Evolutionary conservation across 148 eudicot species (phyloP).

Genomic region (Heliamphora exappendiculata): DNA sequence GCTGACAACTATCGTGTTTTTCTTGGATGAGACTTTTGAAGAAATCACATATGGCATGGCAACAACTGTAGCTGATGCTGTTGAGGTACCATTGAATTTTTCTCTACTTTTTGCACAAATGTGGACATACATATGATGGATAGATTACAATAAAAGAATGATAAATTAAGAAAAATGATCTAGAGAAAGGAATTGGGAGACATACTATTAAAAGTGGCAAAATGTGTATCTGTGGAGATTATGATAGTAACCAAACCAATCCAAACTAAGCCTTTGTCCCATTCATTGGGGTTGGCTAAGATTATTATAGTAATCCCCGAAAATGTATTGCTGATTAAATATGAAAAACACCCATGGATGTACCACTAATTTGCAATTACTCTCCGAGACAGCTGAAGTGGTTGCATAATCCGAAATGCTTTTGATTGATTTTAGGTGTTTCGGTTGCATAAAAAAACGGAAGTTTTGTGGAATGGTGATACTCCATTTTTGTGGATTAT

Average conservation of each 20-base stretch:
- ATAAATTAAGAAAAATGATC: neutral
- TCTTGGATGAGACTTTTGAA: slow-evolving; percentile 98
- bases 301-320: too few relatives aligned
- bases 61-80: slow-evolving; percentile 93
- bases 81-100: slow-evolving; percentile 55
- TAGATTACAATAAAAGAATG: neutral
- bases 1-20: slow-evolving; percentile 91
- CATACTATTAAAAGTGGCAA: neutral
- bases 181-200: neutral
- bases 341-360: neutral
- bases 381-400: neutral
- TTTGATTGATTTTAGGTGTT: too few relatives aligned
- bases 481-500: too few relatives aligned
- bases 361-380: neutral
- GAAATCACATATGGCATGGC: slow-evolving; percentile 95
- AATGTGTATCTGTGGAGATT: neutral
- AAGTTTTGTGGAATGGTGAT: too few relatives aligned
- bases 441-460: too few relatives aligned
- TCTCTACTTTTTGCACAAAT: neutral
- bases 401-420: too few relatives aligned
- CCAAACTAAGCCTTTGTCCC: neutral
- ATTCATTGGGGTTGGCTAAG: too few relatives aligned
- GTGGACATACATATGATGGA: neutral
- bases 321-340: neutral
- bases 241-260: neutral